Evolutionary conservation across 495 filamentous ascomycete genomes (phyloP).

Genomic region (Aspergillus hancockii): DNA sequence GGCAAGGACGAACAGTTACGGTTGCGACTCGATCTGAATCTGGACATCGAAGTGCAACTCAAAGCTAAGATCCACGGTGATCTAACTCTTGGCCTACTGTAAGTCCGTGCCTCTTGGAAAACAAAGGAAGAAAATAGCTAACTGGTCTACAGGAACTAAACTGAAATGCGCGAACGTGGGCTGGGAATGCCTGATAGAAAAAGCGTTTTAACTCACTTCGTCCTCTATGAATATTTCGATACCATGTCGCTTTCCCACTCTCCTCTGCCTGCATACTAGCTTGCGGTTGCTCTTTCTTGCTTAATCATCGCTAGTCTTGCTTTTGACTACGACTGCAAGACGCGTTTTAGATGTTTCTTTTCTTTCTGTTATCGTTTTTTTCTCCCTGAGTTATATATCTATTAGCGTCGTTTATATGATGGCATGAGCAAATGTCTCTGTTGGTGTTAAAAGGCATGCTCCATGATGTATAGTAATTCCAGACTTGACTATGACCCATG

Average conservation of each 20-base stretch:
- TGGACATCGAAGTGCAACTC: slow-evolving; percentile 86
- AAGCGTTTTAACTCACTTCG: not conserved
- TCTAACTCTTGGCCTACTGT: slow-evolving; percentile 83
- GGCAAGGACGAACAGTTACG: slow-evolving; percentile 70
- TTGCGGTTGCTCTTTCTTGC: not conserved
- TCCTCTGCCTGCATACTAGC: not conserved
- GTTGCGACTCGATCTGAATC: slow-evolving; percentile 78
- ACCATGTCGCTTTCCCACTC: not conserved
- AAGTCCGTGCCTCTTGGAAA: slow-evolving; percentile 49
- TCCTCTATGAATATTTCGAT: not conserved
- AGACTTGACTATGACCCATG: not conserved
- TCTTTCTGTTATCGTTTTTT: not conserved
- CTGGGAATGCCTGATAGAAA: not conserved
- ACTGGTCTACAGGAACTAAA: slow-evolving; percentile 4
- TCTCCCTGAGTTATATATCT: not conserved
- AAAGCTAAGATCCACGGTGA: slow-evolving; percentile 94
- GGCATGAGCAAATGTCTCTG: slow-evolving; percentile 2
- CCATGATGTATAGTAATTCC: slow-evolving; percentile 26
- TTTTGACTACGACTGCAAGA: not conserved
- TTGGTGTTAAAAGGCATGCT: slow-evolving; percentile 16
- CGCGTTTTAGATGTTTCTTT: not conserved
- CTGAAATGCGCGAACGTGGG: not conserved
- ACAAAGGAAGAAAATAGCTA: too few relatives aligned
- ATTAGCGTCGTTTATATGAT: not conserved
- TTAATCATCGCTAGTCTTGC: not conserved